phyloP scores from a whole-genome alignment of 73 alveolate genomes.

The Durusdinium trenchii region DNA sequence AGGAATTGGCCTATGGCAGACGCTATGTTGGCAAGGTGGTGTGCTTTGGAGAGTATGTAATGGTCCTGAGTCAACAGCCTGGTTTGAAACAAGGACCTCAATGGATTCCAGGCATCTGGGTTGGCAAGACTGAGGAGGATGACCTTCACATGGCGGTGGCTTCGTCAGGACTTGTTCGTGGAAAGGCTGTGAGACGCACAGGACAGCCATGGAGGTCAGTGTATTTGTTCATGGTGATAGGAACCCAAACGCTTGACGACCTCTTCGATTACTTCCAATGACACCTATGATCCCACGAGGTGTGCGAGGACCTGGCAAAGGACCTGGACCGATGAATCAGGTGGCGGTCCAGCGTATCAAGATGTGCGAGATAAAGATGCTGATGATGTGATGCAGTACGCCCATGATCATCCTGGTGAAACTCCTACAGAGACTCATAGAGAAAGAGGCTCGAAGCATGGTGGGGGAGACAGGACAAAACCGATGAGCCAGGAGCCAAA shows the following conservation, averaged over 20 bases:
- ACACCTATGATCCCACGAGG: background rate
- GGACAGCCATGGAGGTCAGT: background rate
- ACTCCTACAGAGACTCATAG: background rate
- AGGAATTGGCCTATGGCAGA: background rate
- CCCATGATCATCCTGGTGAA: background rate
- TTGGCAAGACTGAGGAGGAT: too few species aligned
- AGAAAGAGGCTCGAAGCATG: background rate
- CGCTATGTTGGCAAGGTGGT: background rate
- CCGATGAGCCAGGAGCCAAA: background rate
- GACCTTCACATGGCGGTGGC: background rate
- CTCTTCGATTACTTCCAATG: background rate
- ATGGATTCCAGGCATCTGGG: too few species aligned
- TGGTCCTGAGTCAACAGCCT: background rate
- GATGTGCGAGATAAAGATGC: too few species aligned
- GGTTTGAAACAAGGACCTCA: background rate
- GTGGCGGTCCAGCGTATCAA: too few species aligned
- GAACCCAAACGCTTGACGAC: background rate
- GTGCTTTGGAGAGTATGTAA: background rate
- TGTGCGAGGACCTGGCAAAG: background rate
- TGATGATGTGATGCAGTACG: background rate
- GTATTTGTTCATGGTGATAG: background rate
- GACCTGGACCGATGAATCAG: too few species aligned
- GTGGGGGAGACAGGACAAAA: background rate
- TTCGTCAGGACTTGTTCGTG: background rate
- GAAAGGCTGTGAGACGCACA: background rate